Percentiles rank a stretch among this genome's conserved stretches.
Evolutionary conservation across 2,329 filamentous ascomycete genomes (phyloP).

Genomic region (Westerdykella ornata): DNA sequence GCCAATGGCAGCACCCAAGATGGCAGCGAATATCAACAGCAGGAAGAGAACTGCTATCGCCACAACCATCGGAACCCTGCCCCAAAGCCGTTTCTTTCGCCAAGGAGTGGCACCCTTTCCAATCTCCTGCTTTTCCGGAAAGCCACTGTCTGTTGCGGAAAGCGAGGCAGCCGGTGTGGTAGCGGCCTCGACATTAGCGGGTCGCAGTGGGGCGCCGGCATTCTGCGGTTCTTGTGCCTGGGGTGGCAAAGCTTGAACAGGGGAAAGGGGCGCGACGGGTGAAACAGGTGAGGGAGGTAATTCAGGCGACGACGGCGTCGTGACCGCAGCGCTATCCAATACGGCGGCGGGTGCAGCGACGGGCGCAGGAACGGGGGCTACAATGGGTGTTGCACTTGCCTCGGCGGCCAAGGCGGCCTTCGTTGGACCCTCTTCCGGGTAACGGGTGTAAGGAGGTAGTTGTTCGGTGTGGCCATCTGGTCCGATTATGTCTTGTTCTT

Average conservation of each 20-base stretch:
- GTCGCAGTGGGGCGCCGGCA: background rate
- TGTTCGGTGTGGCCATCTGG: conserved; percentile 86
- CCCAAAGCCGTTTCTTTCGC: conserved; percentile 43
- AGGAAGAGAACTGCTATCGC: conserved; percentile 43
- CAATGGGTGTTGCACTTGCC: conserved; percentile 27
- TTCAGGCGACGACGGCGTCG: conserved; percentile 5
- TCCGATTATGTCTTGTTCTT: conserved; percentile 83
- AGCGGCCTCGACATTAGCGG: background rate
- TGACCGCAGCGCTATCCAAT: conserved; percentile 19
- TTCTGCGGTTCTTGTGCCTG: background rate
- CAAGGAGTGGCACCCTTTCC: conserved; percentile 26
- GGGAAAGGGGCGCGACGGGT: conserved; percentile 15
- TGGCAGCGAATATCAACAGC: conserved; percentile 41
- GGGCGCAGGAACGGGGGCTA: conserved; percentile 5
- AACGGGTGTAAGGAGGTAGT: conserved; percentile 83
- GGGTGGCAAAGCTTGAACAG: conserved; percentile 1
- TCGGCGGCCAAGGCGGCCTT: conserved; percentile 45
- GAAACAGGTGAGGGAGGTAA: conserved; percentile 18
- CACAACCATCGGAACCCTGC: conserved; percentile 48
- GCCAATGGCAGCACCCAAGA: conserved; percentile 50
- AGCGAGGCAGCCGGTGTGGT: conserved; percentile 24
- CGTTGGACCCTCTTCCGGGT: conserved; percentile 66
- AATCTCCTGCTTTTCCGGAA: conserved; percentile 27
- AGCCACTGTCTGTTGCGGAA: conserved; percentile 16
- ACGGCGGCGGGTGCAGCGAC: conserved; percentile 14